Base-by-base conservation (phyloP, 2,329 filamentous ascomycete species). In the Hymenotorrendiella dingleyae region DNA sequence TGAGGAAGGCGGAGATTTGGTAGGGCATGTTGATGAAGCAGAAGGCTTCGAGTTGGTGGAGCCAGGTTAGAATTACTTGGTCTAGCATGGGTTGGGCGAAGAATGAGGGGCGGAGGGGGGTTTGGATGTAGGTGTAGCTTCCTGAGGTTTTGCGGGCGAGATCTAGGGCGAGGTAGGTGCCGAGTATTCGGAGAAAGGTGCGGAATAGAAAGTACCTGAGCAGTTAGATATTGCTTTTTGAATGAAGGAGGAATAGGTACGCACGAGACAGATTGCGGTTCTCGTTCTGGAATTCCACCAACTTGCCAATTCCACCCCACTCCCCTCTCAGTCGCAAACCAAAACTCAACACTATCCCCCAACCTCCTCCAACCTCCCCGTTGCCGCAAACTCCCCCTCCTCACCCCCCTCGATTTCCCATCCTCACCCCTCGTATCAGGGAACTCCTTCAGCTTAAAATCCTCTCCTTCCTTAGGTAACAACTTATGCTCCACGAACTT, bases 41-140 rank as follows among this genome's bases (percentile, higher is more conserved):
- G 43, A 46, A 46, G 20, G 38, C 38, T 32, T 46, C 43, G 38
- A 46, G 43, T 38, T 42, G 43, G 28, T 46, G 43, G 8, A 46
- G 38, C 43, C 43, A 46, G 17, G 43, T 46, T 16, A 46, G 43
- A 17, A 39, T 6, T 17, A 46, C 23, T 37, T 46, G 43, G 14
- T 33, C 17, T 24, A 8, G 21, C 16, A 46, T 17, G 1, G 43
- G 43, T 4, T 32, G 20, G 7, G 20, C 16, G 33, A 46, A 46
- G 33, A 46, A 46, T 12, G n/a, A 6, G 11, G 14, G 2, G 12
- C 6, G 20, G 14, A 32, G 22, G 17, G 4, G 11, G 6, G 30
- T 21, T 9, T 6, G 16, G 9, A 34, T 34, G 12, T 34, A 34
- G 2, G 30, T 9, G 9, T 20, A 34, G 11, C 6, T 5, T 2